Conservation (phyloP, 768 basidiomycete species). For the Russula virescens region DNA sequence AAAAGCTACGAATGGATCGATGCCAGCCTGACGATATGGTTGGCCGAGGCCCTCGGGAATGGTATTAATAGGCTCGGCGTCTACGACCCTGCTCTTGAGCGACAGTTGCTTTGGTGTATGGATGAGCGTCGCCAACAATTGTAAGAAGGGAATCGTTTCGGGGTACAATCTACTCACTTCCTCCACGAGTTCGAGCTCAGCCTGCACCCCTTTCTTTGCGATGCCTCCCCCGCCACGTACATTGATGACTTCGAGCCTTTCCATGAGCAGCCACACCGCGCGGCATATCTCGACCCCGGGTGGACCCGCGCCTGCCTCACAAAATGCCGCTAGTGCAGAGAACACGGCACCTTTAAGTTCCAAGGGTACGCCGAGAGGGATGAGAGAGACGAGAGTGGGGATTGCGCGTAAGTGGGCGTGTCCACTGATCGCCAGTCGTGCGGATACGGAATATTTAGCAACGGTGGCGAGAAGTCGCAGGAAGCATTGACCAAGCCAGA, state of each 20-base stretch:
- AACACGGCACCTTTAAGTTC: slow-evolving; percentile 86
- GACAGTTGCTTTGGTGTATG: slow-evolving; percentile 75
- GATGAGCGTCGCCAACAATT: slow-evolving; percentile 74
- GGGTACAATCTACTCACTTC: slow-evolving; percentile 74
- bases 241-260: slow-evolving; percentile 77
- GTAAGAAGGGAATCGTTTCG: slow-evolving; percentile 82
- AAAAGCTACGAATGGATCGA: slow-evolving; percentile 78
- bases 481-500: slow-evolving; percentile 74
- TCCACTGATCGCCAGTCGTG: slow-evolving; percentile 69
- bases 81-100: slow-evolving; percentile 51
- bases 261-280: slow-evolving; percentile 79
- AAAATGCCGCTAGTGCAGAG: slow-evolving; percentile 76
- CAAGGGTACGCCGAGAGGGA: slow-evolving; percentile 78
- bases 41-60: slow-evolving; percentile 78
- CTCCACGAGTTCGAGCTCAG: slow-evolving; percentile 87
- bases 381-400: slow-evolving; percentile 68
- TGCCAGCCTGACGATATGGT: slow-evolving; percentile 72
- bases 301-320: slow-evolving; percentile 68
- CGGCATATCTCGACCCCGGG: slow-evolving; percentile 76
- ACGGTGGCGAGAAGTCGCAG: slow-evolving; percentile 74
- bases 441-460: slow-evolving; percentile 66
- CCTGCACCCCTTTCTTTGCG: slow-evolving; percentile 71
- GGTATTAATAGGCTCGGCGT: slow-evolving; percentile 60
- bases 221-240: slow-evolving; percentile 51
- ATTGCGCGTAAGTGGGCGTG: slow-evolving; percentile 79